Evolutionary conservation across 495 filamentous ascomycete species (phyloP).

Genomic region (Xylaria intraflava): DNA sequence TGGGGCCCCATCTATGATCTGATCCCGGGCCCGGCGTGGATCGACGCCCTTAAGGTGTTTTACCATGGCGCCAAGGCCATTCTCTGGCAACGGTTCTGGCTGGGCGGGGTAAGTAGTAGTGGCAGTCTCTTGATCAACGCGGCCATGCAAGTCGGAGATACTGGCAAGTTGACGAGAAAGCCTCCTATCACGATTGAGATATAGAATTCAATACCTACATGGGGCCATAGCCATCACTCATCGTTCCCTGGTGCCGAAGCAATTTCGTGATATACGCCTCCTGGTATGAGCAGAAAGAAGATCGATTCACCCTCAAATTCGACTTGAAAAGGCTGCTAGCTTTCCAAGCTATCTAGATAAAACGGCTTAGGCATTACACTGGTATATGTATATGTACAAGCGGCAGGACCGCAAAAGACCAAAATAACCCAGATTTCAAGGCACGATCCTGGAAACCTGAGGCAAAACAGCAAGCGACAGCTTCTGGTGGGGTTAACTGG

Average conservation of each 20-base stretch:
- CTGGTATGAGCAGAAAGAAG: not conserved
- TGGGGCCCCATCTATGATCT: constrained; percentile 47
- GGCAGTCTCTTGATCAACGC: constrained; percentile 71
- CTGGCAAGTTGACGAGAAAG: constrained; percentile 56
- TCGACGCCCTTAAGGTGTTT: constrained; percentile 54
- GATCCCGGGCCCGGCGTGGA: constrained; percentile 47
- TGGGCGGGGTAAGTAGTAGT: constrained; percentile 52
- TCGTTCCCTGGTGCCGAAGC: too few species aligned
- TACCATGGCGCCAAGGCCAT: constrained; percentile 57
- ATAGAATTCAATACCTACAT: constrained; percentile 24
- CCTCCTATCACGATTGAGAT: constrained; percentile 45
- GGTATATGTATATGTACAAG: too few species aligned
- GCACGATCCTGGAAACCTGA: not conserved
- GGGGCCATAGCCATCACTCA: not conserved
- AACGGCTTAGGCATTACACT: too few species aligned
- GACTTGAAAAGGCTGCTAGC: not conserved
- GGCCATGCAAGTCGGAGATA: constrained; percentile 61
- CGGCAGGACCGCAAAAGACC: constrained; percentile 7
- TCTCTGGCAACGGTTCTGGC: constrained; percentile 66
- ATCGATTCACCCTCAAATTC: not conserved
- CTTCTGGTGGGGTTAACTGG: constrained; percentile 7
- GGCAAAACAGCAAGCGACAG: constrained; percentile 13
- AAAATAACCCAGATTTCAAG: not conserved
- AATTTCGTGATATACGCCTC: too few species aligned
- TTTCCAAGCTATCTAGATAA: constrained; percentile 9